A percentile compares a stretch with the other conserved stretches of the same genome.
Evolutionary conservation across 2,329 filamentous ascomycete genomes (phyloP).

Genomic region (Pseudogymnoascus sp.): DNA sequence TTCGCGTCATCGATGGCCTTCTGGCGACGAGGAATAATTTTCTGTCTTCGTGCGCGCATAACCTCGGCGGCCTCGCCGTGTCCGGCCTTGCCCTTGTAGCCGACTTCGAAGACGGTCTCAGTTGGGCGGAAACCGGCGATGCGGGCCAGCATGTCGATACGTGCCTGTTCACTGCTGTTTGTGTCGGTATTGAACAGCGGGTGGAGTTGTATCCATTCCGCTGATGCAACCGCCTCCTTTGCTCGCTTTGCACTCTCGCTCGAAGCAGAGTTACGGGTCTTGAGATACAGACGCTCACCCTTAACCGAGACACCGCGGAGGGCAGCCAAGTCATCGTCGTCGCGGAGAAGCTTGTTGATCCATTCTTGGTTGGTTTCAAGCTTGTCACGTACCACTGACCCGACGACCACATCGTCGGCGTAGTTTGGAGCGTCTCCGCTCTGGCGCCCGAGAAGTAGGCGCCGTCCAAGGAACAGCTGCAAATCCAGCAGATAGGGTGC

Average conservation of each 20-base stretch:
- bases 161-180: slow-evolving; percentile 57
- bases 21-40: slow-evolving; percentile 50
- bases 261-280: slow-evolving; percentile 83
- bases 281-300: slow-evolving; percentile 87
- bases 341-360: slow-evolving; percentile 68
- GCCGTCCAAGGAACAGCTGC: slow-evolving; percentile 87
- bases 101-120: slow-evolving; percentile 96
- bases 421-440: slow-evolving; percentile 56
- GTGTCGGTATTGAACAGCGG: slow-evolving; percentile 68
- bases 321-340: slow-evolving; percentile 63
- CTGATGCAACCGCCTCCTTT: slow-evolving; percentile 64
- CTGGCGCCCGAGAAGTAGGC: slow-evolving; percentile 66
- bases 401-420: slow-evolving; percentile 75
- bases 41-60: slow-evolving; percentile 64
- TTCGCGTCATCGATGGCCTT: slow-evolving; percentile 35
- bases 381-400: slow-evolving; percentile 62
- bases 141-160: slow-evolving; percentile 78
- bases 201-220: slow-evolving; percentile 67
- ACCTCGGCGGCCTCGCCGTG: slow-evolving; percentile 62
- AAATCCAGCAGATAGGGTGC: slow-evolving; percentile 87
- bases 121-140: slow-evolving; percentile 82
- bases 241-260: slow-evolving; percentile 82
- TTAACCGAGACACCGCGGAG: slow-evolving; percentile 71
- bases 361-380: slow-evolving; percentile 74
- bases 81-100: slow-evolving; percentile 57